These are phyloP conservation scores for Hypoxylon cercidicola DNA, from an alignment of 495 filamentous ascomycete genomes.

Conservation along the genomic window DNA sequence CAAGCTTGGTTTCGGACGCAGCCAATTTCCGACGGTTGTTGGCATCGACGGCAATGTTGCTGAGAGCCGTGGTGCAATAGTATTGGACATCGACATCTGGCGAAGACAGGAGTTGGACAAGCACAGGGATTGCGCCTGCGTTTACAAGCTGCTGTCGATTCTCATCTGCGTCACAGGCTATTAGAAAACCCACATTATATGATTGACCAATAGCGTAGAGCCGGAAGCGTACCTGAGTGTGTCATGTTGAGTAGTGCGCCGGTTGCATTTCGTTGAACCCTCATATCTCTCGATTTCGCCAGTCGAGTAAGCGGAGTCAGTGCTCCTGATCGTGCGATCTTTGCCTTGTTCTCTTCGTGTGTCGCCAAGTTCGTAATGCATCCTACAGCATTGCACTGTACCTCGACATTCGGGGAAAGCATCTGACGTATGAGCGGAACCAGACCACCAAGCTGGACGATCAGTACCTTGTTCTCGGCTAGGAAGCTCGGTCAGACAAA, in stretches of 20 bases:
- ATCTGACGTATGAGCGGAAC: slow-evolving; percentile 95
- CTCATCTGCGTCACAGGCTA: slow-evolving; percentile 70
- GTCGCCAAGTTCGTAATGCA: slow-evolving; percentile 98
- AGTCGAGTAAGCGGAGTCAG: slow-evolving; percentile 88
- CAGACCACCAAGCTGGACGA: slow-evolving; percentile 90
- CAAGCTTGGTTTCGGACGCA: slow-evolving; percentile 85
- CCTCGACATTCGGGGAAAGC: slow-evolving; percentile 98
- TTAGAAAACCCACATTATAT: slow-evolving; percentile 37
- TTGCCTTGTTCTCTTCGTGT: slow-evolving; percentile 98
- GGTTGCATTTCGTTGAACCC: slow-evolving; percentile 96
- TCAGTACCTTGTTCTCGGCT: slow-evolving; percentile 98
- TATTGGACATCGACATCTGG: slow-evolving; percentile 97
- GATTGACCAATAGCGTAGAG: slow-evolving; percentile 11
- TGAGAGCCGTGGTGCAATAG: slow-evolving; percentile 97
- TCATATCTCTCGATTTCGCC: slow-evolving; percentile 98
- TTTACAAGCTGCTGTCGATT: slow-evolving; percentile 97
- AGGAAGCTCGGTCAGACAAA: slow-evolving; percentile 47
- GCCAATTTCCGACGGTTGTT: slow-evolving; percentile 90
- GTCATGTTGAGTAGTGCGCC: slow-evolving; percentile 98
- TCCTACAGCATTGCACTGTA: slow-evolving; percentile 98
- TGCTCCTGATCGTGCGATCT: slow-evolving; percentile 95
- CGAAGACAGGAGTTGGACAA: slow-evolving; percentile 92
- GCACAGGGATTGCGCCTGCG: slow-evolving; percentile 93
- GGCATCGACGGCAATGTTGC: slow-evolving; percentile 96
- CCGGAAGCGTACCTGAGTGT: slow-evolving; percentile 79